These are phyloP conservation scores for Parmales sp. DNA, from an alignment of 108 stramenopile species.

Conservation along the genomic window DNA sequence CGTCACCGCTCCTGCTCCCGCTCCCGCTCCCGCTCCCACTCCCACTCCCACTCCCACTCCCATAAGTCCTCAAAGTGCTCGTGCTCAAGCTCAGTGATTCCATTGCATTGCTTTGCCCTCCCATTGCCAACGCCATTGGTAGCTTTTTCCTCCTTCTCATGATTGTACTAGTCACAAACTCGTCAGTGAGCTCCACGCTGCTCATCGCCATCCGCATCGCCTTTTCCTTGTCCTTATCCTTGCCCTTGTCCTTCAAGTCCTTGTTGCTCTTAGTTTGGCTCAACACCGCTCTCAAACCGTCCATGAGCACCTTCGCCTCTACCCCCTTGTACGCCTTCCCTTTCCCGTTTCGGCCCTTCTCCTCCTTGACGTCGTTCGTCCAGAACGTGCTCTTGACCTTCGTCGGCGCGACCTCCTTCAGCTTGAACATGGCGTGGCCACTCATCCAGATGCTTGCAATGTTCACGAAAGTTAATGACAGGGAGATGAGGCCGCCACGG, in stretches of 20 bases:
- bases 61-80: too few relatives aligned
- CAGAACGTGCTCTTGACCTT: constrained; percentile 42
- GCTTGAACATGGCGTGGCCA: constrained; percentile 45
- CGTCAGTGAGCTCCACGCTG: too few relatives aligned
- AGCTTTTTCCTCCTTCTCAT: too few relatives aligned
- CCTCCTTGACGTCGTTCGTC: constrained; percentile 39
- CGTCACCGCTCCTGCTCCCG: too few relatives aligned
- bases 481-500: constrained; percentile 22
- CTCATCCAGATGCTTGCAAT: constrained; percentile 54
- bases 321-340: neutral
- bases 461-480: constrained; percentile 55
- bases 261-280: neutral
- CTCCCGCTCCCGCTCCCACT: too few relatives aligned
- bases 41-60: too few relatives aligned
- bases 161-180: too few relatives aligned
- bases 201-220: constrained; percentile 6
- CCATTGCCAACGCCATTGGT: too few relatives aligned
- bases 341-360: constrained; percentile 16
- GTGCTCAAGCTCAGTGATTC: too few relatives aligned
- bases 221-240: neutral
- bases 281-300: constrained; percentile 15
- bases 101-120: too few relatives aligned
- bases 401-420: constrained; percentile 49
- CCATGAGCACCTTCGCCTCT: constrained; percentile 11
- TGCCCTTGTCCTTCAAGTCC: neutral